Percentiles rank a stretch among this genome's conserved stretches.
Evolutionary conservation across 2,329 filamentous ascomycete species (phyloP).

Genomic region (Alternaria burnsii): DNA sequence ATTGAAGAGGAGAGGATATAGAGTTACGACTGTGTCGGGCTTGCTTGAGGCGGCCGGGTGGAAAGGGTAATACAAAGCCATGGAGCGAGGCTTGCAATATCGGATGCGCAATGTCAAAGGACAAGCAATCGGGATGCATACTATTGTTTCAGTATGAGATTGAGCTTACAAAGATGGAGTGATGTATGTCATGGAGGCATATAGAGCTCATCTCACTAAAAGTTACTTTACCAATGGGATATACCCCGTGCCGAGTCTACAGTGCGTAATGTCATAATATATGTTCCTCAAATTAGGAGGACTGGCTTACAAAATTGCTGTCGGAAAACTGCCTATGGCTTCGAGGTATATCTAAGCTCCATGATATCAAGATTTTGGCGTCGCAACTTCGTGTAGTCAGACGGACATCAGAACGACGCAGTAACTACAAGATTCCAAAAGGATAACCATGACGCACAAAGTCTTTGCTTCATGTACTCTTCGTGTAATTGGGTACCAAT

Average conservation of each 20-base stretch:
- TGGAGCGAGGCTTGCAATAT: neutral
- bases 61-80: neutral
- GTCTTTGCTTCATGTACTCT: neutral
- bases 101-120: neutral
- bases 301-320: neutral
- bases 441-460: neutral
- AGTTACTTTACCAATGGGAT: neutral
- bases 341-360: rapidly evolving
- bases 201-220: neutral
- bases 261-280: neutral
- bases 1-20: slow-evolving; percentile 73
- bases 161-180: neutral
- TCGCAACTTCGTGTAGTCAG: neutral
- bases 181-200: neutral
- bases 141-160: neutral
- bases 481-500: neutral
- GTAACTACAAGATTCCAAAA: neutral
- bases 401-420: neutral
- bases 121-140: neutral
- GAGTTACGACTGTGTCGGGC: slow-evolving; percentile 68
- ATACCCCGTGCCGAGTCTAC: neutral
- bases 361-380: neutral
- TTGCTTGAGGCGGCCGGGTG: slow-evolving; percentile 22
- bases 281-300: neutral
- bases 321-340: neutral